Evolutionary conservation across 495 filamentous ascomycete species (phyloP), one percentile per base, ranked within the genome.

Genomic region (Podospora fimiseda): DNA sequence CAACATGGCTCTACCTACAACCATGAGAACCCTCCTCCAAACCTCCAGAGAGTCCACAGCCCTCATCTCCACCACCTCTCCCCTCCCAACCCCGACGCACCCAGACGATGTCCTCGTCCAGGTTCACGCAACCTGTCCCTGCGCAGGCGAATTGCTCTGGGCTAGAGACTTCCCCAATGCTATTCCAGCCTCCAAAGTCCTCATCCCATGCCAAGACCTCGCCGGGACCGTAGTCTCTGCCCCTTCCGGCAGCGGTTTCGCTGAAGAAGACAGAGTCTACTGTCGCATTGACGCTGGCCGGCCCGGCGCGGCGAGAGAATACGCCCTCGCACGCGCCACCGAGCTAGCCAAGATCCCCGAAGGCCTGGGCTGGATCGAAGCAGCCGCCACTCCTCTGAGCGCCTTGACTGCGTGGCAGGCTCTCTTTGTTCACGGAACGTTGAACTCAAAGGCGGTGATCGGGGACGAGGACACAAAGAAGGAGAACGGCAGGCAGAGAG

Each of bases 401-500:
- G 82, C 76, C 0, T 61, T 79, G 60, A 83, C 84, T 9, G 82
- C 84, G 0, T 84, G 80, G 57, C 84, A 87, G 66, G 67, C 74
- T 15, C 63, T 87, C 27, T 73, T 85, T 41, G 74, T 69, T 0
- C 66, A 67, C 15, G 67, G 62, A 0, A 48, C 43, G 41, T 41
- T 67, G 48, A 55, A 66, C 30, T 51, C 43, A 37, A 42, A 14
- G n/a, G 67, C 48, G 2, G 49, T 67, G 19, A 40, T 51, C 15
- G 62, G 59, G 39, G 59, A 63, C 20, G 53, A 19, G 5, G 75
- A 66, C 41, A 79, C 79, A 13, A 60, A 74, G 4, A 68, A 66
- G 20, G 72, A 73, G 7, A 76, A 81, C 58, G 73, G 78, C 43
- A 70, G 70, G 38, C 39, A 58, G 70, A 73, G 80, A 0, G 74